phyloP scores from a whole-genome alignment of 164 flowering plant genomes.

The Hamamelis virginiana region DNA sequence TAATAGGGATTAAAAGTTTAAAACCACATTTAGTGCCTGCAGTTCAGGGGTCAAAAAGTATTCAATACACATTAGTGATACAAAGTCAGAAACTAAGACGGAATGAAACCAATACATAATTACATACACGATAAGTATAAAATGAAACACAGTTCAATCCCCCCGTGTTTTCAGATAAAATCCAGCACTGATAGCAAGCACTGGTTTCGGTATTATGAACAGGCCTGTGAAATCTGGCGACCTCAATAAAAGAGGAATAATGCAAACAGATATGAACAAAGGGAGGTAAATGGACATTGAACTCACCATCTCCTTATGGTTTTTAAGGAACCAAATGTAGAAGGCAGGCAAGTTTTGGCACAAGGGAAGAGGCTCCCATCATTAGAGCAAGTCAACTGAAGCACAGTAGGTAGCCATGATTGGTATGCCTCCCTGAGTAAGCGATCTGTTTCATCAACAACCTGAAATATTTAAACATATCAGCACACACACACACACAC shows the following conservation, averaged over 20 bases:
- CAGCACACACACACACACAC: neutral
- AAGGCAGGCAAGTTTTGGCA: slow-evolving; percentile 15
- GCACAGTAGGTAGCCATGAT: slow-evolving; percentile 90
- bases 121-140: neutral
- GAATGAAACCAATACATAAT: neutral
- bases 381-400: slow-evolving; percentile 42
- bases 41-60: neutral
- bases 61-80: neutral
- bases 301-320: slow-evolving; percentile 73
- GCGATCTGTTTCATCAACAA: slow-evolving; percentile 91
- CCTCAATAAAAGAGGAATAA: neutral
- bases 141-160: neutral
- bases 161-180: neutral
- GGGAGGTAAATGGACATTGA: neutral
- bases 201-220: no score
- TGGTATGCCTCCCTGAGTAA: slow-evolving; percentile 89
- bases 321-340: slow-evolving; percentile 51
- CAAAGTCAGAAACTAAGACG: neutral
- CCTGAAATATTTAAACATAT: slow-evolving; percentile 40
- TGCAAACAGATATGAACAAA: neutral
- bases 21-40: neutral
- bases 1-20: neutral
- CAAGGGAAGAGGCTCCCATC: slow-evolving; percentile 27
- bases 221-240: neutral
- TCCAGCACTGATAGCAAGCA: neutral